phyloP scores from a whole-genome alignment of 129 eudicot species.

The Daucus carota region DH1_v3.0 NC_030385.2:33584001-33584500 shows the following conservation, averaged over 20 bases:
- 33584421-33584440: conserved; percentile 95
- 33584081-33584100: not conserved
- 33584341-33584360: not conserved
- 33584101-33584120: not conserved
- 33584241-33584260: not conserved
- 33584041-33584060: not conserved
- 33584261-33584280: too few relatives aligned
- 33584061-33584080: not conserved
- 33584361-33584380: not conserved
- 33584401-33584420: conserved; percentile 31
- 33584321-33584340: not conserved
- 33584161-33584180: not conserved
- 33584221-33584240: not conserved
- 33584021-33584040: not conserved
- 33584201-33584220: not conserved
- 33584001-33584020: not conserved
- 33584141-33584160: not conserved
- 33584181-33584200: not conserved
- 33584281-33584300: too few relatives aligned
- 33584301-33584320: too few relatives aligned
- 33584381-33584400: not conserved
- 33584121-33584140: not conserved
- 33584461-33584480: conserved; percentile 84
- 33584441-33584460: conserved; percentile 94
- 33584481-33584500: conserved; percentile 51